These are phyloP conservation scores for Pleurotus eryngii DNA, from an alignment of 768 basidiomycete genomes.

Conservation along the genomic window DNA sequence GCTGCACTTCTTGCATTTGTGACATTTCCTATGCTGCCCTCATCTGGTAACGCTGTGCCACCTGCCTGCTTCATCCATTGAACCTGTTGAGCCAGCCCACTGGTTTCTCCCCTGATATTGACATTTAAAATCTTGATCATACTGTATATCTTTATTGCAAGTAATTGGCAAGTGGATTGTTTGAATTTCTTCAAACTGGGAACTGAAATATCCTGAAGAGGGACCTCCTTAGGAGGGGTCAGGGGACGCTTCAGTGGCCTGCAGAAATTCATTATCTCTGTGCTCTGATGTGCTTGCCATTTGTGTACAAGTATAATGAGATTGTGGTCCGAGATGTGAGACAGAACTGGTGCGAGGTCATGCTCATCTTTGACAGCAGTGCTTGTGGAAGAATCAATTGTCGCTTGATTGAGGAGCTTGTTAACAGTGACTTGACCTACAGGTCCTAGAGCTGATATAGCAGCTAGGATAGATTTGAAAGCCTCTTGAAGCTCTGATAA, in stretches of 20 bases:
- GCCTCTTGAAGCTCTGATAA: neutral
- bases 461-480: neutral
- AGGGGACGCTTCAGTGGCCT: neutral
- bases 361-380: no score
- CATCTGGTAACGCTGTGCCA: neutral
- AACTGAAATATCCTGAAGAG: neutral
- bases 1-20: neutral
- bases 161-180: neutral
- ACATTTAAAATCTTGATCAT: neutral
- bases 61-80: neutral
- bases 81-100: neutral
- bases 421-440: neutral
- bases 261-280: conserved; percentile 11
- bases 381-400: neutral
- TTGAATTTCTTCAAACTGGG: no score
- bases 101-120: neutral
- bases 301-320: conserved; percentile 6
- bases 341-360: neutral
- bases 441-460: neutral
- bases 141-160: neutral
- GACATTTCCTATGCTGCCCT: neutral
- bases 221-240: neutral
- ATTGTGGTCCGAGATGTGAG: neutral
- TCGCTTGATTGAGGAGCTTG: neutral
- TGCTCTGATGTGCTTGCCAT: conserved; percentile 15